phyloP scores from a whole-genome alignment of 164 flowering plant genomes.

The Sextonia rubra region DNA sequence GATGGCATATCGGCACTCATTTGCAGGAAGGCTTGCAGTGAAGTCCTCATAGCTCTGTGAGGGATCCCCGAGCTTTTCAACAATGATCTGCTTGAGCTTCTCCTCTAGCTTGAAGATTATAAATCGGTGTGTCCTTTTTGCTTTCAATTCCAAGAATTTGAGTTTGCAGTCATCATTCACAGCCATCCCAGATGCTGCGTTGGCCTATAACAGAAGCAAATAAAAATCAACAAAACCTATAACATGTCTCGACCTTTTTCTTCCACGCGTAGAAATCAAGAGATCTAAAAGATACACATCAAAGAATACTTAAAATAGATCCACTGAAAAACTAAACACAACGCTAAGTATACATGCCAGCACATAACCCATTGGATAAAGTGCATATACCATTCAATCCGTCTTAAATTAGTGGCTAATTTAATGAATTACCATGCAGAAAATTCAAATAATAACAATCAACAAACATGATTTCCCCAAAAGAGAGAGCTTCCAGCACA shows the following conservation, averaged over 20 bases:
- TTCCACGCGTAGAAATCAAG: background rate
- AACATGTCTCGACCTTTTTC: background rate
- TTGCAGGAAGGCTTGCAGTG: slow-evolving; percentile 36
- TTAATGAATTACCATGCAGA: background rate
- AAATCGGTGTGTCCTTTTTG: slow-evolving; percentile 33
- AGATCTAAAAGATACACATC: background rate
- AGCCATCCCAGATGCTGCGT: slow-evolving; percentile 35
- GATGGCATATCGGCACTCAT: slow-evolving; percentile 43
- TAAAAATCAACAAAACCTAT: background rate
- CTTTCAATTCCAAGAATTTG: slow-evolving; percentile 33
- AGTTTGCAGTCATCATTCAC: slow-evolving; percentile 42
- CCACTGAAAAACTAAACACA: background rate
- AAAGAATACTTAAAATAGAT: background rate
- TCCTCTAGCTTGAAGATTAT: slow-evolving; percentile 33
- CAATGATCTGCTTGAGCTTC: slow-evolving; percentile 34
- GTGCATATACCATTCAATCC: background rate
- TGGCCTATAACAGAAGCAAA: slow-evolving; percentile 17
- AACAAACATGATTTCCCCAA: background rate
- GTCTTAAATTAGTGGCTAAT: background rate
- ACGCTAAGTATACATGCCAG: background rate
- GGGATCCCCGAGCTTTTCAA: slow-evolving; percentile 43
- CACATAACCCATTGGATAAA: background rate
- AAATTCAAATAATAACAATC: background rate
- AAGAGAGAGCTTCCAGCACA: background rate
- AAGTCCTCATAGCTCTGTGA: slow-evolving; percentile 35